Base-by-base conservation (phyloP, 2,329 filamentous ascomycete species). In the Colletotrichum tabaci region DNA sequence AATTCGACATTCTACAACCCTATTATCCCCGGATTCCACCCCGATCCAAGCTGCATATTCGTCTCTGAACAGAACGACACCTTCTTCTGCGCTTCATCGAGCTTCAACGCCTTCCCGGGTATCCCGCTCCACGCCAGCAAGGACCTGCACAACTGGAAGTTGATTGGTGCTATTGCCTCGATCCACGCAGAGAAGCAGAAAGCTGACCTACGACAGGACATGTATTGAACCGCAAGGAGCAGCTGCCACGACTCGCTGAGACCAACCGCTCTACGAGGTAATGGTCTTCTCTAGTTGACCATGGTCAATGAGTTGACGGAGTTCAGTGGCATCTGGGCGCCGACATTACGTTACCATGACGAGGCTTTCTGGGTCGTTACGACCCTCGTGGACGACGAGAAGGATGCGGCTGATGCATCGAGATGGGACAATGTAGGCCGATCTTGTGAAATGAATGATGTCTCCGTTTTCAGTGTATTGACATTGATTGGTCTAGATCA, bases 21-120 rank as follows among this genome's bases (percentile, higher is more conserved):
- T 0, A 80, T 87, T 4, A 77, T 88, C 2, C 84, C 86, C 2
- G 86, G 87, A 5, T 87, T 83, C 78, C 82, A 87, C 74, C 83
- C 86, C 0, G 85, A 87, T 74, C 86, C 86, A 1, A 84, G 80
- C 5, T 85, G 84, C 66, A 79, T 82, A 15, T 81, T 82, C 62
- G 76, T 85, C 47, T 74, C 76, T 21, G 77, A 83, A 23, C 76
- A 77, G 44, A 77, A 84, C 38, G 80, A 81, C 26, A 85, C 82
- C 15, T 88, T 87, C 74, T 87, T 86, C 76, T 87, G 85, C 73
- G 85, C 83, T 7, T 85, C 84, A 0, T 88, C 86, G 2, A 87
- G 84, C 1, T 89, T 88, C 75, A 84, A 85, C 66, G 80, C 82
- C 0, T 89, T 88, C 73, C 87, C 87, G 0, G 87, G 86, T 0